phyloP scores from a whole-genome alignment of 2,329 filamentous ascomycete genomes.

The Coniochaeta pulveracea region DNA sequence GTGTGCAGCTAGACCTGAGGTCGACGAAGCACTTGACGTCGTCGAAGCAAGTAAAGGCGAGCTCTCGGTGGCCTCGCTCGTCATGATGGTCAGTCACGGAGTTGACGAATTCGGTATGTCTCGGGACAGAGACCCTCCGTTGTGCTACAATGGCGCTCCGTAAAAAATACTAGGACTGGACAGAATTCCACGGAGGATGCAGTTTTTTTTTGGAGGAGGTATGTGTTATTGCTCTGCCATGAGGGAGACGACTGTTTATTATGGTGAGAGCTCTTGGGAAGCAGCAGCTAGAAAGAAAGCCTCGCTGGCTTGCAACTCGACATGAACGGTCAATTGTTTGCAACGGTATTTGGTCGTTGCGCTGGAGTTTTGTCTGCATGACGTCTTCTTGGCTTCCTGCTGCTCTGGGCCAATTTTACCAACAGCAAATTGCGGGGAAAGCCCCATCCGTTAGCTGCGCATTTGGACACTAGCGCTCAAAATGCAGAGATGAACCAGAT shows the following conservation, averaged over 20 bases:
- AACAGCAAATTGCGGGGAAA: too few species aligned
- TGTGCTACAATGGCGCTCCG: conserved; percentile 2
- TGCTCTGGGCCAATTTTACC: too few species aligned
- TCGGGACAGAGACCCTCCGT: neutral
- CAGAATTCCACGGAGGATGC: neutral
- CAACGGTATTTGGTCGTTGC: too few species aligned
- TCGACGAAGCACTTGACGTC: neutral
- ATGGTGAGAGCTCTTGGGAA: neutral
- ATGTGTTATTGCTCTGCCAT: conserved; percentile 3
- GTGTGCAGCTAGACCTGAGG: neutral
- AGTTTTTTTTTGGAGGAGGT: neutral
- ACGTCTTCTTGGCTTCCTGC: conserved; percentile 4
- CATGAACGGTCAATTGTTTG: conserved; percentile 3
- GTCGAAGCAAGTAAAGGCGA: neutral
- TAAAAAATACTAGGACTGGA: neutral
- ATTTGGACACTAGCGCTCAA: too few species aligned
- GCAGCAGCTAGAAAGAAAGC: neutral
- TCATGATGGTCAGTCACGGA: conserved; percentile 1
- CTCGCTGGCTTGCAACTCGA: neutral
- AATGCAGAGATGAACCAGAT: too few species aligned
- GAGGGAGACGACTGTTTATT: neutral
- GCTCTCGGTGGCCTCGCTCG: neutral
- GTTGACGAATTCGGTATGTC: neutral
- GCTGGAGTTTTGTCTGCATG: neutral
- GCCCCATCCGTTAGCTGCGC: too few species aligned